Evolutionary conservation across 352 stramenopile species (phyloP).

Genomic region (Phytophthora crassamura): DNA sequence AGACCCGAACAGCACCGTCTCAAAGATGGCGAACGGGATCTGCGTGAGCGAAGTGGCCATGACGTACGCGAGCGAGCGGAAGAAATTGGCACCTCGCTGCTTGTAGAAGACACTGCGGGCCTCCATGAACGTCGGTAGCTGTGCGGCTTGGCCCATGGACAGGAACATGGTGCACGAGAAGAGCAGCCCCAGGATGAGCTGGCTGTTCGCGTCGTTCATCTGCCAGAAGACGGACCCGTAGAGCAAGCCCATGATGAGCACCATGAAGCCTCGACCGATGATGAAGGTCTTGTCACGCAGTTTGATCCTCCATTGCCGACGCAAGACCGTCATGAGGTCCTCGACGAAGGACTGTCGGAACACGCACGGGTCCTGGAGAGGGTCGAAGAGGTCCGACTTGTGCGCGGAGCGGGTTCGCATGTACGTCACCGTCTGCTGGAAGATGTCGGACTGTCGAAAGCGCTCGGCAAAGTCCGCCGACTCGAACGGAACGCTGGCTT

Average conservation of each 20-base stretch:
- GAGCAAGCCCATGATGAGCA: constrained; percentile 67
- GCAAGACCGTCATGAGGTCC: constrained; percentile 51
- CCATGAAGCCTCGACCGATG: constrained; percentile 54
- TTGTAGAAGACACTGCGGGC: constrained; percentile 89
- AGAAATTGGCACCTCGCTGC: constrained; percentile 90
- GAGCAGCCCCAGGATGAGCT: constrained; percentile 83
- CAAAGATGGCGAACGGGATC: constrained; percentile 64
- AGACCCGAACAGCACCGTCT: constrained; percentile 87
- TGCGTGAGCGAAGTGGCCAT: constrained; percentile 58
- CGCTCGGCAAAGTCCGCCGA: constrained; percentile 53
- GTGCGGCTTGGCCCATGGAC: constrained; percentile 77
- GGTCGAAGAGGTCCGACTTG: constrained; percentile 22
- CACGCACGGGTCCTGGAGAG: constrained; percentile 24
- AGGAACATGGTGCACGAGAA: constrained; percentile 92
- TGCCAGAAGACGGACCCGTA: constrained; percentile 77
- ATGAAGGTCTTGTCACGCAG: constrained; percentile 60
- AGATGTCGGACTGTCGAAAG: constrained; percentile 62
- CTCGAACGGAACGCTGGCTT: constrained; percentile 29
- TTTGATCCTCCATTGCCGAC: constrained; percentile 77
- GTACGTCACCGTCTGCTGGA: constrained; percentile 51
- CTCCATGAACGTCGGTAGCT: constrained; percentile 85
- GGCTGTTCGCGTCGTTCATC: constrained; percentile 55
- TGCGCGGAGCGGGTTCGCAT: constrained; percentile 33
- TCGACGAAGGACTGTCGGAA: constrained; percentile 65
- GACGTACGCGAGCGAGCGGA: constrained; percentile 83